Percentiles rank a stretch among this genome's conserved stretches.
Conservation (phyloP, 2,329 filamentous ascomycete genomes). For the Pestalotiopsis sp. region DNA sequence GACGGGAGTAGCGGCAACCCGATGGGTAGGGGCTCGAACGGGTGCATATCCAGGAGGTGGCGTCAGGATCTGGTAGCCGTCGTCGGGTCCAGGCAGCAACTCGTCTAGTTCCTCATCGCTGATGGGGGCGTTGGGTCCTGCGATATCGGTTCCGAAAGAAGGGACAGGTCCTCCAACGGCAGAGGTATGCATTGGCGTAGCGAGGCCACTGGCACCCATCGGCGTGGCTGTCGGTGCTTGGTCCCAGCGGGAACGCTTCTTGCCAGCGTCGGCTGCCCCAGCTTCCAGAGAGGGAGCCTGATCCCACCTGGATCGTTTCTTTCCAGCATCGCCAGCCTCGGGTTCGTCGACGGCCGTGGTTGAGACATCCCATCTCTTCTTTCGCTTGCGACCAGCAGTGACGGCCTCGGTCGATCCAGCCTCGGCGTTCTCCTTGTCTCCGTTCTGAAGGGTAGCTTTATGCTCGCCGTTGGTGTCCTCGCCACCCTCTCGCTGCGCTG, state of each 20-base stretch:
- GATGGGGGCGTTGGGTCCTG: constrained; percentile 76
- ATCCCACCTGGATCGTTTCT: constrained; percentile 86
- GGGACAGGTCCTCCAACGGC: constrained; percentile 57
- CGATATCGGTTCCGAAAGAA: constrained; percentile 82
- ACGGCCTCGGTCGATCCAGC: constrained; percentile 66
- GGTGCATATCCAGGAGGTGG: constrained; percentile 92
- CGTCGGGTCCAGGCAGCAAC: constrained; percentile 83
- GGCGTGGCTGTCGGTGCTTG: constrained; percentile 83
- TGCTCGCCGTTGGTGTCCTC: constrained; percentile 63
- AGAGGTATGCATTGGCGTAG: constrained; percentile 76
- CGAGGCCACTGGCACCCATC: constrained; percentile 72
- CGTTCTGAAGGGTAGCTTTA: constrained; percentile 74
- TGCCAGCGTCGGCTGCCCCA: constrained; percentile 59
- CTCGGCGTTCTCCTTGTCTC: constrained; percentile 74
- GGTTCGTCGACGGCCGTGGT: constrained; percentile 56
- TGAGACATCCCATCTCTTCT: constrained; percentile 91
- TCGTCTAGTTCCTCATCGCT: constrained; percentile 94
- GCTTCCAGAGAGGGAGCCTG: constrained; percentile 65
- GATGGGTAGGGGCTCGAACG: constrained; percentile 74
- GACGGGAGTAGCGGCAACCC: constrained; percentile 72
- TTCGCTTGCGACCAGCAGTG: constrained; percentile 73
- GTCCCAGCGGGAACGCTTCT: constrained; percentile 88
- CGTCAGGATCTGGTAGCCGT: constrained; percentile 91
- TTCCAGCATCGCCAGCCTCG: constrained; percentile 51
- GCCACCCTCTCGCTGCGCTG: constrained; percentile 65